Percentiles rank a stretch among this genome's conserved stretches.
Conservation (phyloP, 352 stramenopile genomes). For the Pythium utonaiense region DNA sequence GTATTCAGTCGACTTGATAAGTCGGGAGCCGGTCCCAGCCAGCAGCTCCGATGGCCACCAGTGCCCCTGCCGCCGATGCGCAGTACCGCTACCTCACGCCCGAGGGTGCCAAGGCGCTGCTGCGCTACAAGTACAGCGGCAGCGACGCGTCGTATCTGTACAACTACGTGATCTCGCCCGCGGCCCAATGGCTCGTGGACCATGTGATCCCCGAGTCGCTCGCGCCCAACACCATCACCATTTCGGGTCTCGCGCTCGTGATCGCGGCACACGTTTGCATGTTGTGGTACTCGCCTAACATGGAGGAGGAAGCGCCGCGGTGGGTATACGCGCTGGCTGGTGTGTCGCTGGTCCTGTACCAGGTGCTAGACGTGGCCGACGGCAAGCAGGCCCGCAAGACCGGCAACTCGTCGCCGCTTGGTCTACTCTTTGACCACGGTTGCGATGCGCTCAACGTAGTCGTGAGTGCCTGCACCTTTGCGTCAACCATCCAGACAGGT, state of each 20-base stretch:
- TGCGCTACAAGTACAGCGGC: conserved; percentile 85
- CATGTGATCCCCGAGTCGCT: conserved; percentile 61
- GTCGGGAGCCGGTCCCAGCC: conserved; percentile 5
- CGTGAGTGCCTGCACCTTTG: conserved; percentile 79
- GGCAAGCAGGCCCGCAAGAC: conserved; percentile 86
- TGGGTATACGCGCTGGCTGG: conserved; percentile 73
- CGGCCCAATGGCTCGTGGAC: conserved; percentile 75
- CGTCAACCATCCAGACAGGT: conserved; percentile 83
- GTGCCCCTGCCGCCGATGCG: not conserved
- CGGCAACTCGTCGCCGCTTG: conserved; percentile 81
- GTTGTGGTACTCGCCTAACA: conserved; percentile 84
- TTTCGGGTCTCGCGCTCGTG: conserved; percentile 65
- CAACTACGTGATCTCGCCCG: conserved; percentile 77
- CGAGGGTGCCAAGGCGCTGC: conserved; percentile 60
- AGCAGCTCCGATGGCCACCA: not conserved
- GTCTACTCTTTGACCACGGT: conserved; percentile 82
- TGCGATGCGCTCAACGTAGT: conserved; percentile 85
- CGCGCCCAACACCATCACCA: conserved; percentile 83
- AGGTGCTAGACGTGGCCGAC: conserved; percentile 84
- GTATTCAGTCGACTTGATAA: conserved; percentile 9
- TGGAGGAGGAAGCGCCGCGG: conserved; percentile 62
- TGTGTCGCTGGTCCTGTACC: conserved; percentile 69
- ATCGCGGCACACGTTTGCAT: conserved; percentile 72
- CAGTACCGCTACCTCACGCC: conserved; percentile 67
- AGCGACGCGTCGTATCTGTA: conserved; percentile 80